Base-by-base conservation (phyloP, 345 rosid genomes). In the Citrus sinensis region DNA sequence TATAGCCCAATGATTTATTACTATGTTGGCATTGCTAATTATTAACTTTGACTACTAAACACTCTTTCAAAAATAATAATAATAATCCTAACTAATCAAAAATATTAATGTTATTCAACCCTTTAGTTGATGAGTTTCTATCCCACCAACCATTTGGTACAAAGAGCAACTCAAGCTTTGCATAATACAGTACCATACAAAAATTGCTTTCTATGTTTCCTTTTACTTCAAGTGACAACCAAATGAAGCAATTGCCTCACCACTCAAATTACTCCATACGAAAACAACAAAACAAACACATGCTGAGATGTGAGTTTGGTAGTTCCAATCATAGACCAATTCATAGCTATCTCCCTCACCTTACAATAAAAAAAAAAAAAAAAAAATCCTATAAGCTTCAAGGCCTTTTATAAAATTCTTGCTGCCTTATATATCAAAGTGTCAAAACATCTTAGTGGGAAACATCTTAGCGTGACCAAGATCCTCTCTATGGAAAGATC, bases 111-210 rank as follows among this genome's bases (percentile, higher is more conserved):
- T 65, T 78, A 80, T 80, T 65, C 75, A 61, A 64, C 40, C 29
- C 40, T 39, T 79, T 77, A 80, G 91, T 78, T 88, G 89, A 80
- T 72, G 83, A 73, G 90, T 88, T 65, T 83, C 85, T 87, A 80
- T 85, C 85, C 74, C 86, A 88, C 85, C 90, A 78, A 83, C 88
- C 42, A 80, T 86, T 86, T 83, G 92, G 92, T 89, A 83, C 77
- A 64, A 82, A 74, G 62, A 58, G 76, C 82, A 79, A 79, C 80
- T 68, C 61, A 72, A 68, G 59, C 58, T 75, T 77, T 72, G 69
- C 58, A 19, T 17, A 46, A 42, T 54, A 54, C 58, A 46, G 17
- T 54, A 54, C n/a, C 58, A 54, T 16, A 54, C 16, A 34, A 2
- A 1, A 7, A 7, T 68, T 65, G 32, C 56, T 70, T 74, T 77